Conservation (phyloP, 2,329 filamentous ascomycete species). For the Epichloe typhina region DNA sequence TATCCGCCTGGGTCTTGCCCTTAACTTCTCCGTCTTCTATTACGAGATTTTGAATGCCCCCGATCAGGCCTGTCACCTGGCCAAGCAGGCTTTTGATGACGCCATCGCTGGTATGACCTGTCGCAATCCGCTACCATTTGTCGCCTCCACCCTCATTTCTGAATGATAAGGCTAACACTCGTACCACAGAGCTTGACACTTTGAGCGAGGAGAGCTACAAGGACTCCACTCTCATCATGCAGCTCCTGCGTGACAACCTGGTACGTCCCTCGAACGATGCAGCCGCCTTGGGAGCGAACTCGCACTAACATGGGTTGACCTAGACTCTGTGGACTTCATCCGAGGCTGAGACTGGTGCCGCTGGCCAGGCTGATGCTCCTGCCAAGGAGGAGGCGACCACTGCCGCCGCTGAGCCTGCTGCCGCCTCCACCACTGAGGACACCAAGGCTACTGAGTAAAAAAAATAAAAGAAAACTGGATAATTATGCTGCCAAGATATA, state of each 20-base stretch:
- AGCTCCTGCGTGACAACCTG: conserved; percentile 92
- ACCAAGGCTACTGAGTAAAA: conserved; percentile 53
- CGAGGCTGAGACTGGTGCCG: conserved; percentile 68
- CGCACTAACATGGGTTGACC: not conserved
- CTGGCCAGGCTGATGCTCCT: conserved; percentile 35
- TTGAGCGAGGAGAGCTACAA: conserved; percentile 98
- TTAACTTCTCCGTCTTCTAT: conserved; percentile 99
- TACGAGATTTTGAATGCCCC: conserved; percentile 99
- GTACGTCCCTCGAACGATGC: conserved; percentile 36
- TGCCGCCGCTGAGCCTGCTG: conserved; percentile 43
- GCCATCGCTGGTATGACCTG: conserved; percentile 62
- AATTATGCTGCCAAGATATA: conserved; percentile 15
- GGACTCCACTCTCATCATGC: conserved; percentile 98
- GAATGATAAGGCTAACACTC: not conserved
- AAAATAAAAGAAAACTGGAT: conserved; percentile 6
- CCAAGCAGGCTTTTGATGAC: conserved; percentile 98
- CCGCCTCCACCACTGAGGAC: conserved; percentile 47
- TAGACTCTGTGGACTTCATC: conserved; percentile 99
- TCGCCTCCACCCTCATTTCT: not conserved
- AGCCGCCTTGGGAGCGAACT: not conserved
- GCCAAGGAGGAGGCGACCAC: conserved; percentile 29
- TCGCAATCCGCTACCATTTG: not conserved
- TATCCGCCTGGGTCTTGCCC: conserved; percentile 90
- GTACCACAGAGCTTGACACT: conserved; percentile 72
- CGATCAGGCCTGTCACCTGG: conserved; percentile 94